Evolutionary conservation across 2,329 filamentous ascomycete genomes (phyloP), one percentile per base, ranked within the genome.

Genomic region (Monosporascus sp.): DNA sequence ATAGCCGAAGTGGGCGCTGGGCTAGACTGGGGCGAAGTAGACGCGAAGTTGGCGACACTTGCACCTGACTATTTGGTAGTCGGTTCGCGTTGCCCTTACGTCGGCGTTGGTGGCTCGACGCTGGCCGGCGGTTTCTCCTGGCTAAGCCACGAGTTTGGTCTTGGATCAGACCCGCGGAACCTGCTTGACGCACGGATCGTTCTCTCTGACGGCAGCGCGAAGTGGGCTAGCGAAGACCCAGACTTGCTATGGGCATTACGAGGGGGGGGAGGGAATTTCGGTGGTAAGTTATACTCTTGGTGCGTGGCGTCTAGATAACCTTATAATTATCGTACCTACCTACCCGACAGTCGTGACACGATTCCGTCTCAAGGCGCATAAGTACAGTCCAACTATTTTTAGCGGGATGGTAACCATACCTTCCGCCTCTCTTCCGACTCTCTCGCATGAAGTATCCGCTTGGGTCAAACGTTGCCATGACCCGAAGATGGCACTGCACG

Each of bases 321-420:
- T 22, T 46, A 22, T 17, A 16, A 31, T 45, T 14, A 27, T 46
- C 43, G 26, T 46, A 24, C 43, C 22, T 24, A 27, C 5, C 37
- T 11, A 31, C 31, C 31, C 4, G 11, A 14, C 27, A 49, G 47
- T 49, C 31, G 47, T 38, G 22, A 49, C 37, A 19, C 19, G 17
- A 19, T 38, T 49, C 19, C 47, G 26, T n/a, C 47, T 49, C 3
- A 37, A 49, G 31, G 47, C 47, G 11, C 47, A 38, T 27, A 49
- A 38, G 31, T 49, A 49, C 22, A 17, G 24, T 8, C 31, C 47
- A 14, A 38, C 27, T 22, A 49, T 49, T 22, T 49, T 37, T 27
- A 49, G 47, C 19, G 47, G 47, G 31, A 49, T 49, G 47, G 31
- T 49, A 19, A 22, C 31, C 47, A 49, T 49, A 20, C 47, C 47